Conservation (phyloP, 2,329 filamentous ascomycete genomes). For the Colletotrichum siamense region DNA sequence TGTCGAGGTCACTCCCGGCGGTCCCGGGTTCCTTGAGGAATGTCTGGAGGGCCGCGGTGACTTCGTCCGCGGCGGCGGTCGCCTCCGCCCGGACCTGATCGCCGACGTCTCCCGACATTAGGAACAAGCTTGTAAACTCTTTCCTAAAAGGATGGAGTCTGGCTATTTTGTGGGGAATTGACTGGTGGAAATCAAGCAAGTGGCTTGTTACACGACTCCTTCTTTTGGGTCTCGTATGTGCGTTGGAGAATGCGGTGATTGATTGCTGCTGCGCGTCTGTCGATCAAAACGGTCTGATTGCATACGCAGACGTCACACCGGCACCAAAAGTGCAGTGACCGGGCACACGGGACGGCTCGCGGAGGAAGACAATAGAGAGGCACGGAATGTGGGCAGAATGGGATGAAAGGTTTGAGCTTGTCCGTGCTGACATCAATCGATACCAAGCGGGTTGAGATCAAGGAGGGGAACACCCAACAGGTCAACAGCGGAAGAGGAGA, state of each 20-base stretch:
- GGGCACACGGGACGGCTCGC: neutral
- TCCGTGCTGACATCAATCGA: neutral
- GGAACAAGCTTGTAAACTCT: neutral
- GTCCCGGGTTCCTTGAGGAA: neutral
- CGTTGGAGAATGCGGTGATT: neutral
- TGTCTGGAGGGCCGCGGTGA: neutral
- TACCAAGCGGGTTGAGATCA: neutral
- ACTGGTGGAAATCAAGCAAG: neutral
- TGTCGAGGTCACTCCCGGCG: neutral
- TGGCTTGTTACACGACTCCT: neutral
- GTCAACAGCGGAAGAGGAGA: neutral
- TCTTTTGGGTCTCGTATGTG: neutral
- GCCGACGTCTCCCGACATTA: neutral
- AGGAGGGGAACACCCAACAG: neutral
- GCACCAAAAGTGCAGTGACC: neutral
- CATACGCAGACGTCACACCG: neutral
- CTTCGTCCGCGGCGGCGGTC: conserved; percentile 6
- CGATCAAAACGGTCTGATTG: neutral
- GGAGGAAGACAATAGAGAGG: neutral
- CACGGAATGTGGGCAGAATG: neutral
- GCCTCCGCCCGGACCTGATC: conserved; percentile 1
- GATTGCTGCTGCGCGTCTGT: neutral
- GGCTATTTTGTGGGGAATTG: neutral
- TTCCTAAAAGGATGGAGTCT: neutral
- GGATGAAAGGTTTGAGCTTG: neutral